Evolutionary conservation across 2,329 filamentous ascomycete genomes (phyloP), one percentile per base, ranked within the genome.

Genomic region (Didymella segeticola): DNA sequence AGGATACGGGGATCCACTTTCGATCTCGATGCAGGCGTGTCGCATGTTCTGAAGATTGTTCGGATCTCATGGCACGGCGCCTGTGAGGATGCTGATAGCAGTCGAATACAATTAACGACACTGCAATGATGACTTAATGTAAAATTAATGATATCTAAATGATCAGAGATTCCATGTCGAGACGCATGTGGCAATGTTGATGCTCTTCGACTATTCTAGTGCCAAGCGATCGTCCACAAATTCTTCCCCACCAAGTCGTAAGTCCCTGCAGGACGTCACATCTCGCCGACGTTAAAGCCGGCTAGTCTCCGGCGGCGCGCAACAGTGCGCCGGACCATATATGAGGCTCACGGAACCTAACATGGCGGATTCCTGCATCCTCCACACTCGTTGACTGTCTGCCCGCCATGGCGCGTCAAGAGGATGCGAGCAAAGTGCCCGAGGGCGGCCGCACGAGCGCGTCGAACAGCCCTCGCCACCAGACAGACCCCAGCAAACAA

Each of bases 341-440:
- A 54, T 29, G 27, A 41, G 46, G 45, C 26, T 41, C 27, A 12
- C 14, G 17, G 27, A 20, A 41, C 33, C 51, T 46, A 41, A 22
- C 5, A 54, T 54, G 50, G 37, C 51, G 33, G 23, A 19, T 5
- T 10, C 8, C 8, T 19, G 26, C 11, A 11, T 36, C 38, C 11
- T 26, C 25, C 19, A 33, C 7, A 17, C 19, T 12, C 26, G n/a
- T 20, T 31, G 19, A 30, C 12, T 11, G 5, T 22, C 2, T 26
- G 7, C 20, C 4, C 33, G 20, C 15, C 45, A 62, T 57, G 51
- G 62, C 62, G 57, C 52, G 60, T 11, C 62, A 60, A 33, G 52
- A 61, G 46, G 62, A 68, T 29, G 56, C 62, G 14, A 51, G 63
- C 39, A 63, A 58, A 14, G 51, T 55, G 14, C 62, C 62, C 1